Conservation (phyloP, 164 flowering plant genomes). For the Houttuynia cordata region DNA sequence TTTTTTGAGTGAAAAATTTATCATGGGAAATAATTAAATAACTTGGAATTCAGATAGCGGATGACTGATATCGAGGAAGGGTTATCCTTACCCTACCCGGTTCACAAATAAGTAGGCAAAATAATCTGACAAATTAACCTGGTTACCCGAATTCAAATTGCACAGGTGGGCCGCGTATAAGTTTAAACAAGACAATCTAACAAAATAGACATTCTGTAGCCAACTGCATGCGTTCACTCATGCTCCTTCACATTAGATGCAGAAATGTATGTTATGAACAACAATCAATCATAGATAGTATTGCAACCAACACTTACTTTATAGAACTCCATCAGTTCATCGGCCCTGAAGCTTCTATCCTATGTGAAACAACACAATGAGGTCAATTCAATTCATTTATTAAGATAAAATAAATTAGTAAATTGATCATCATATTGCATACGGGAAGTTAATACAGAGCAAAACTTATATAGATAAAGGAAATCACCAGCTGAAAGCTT, state of each 20-base stretch:
- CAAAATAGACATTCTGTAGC: too few species aligned
- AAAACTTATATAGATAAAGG: background rate
- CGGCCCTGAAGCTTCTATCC: slow-evolving; percentile 72
- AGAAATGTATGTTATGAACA: background rate
- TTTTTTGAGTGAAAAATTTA: too few species aligned
- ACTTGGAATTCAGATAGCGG: too few species aligned
- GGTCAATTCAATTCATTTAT: background rate
- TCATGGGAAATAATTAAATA: too few species aligned
- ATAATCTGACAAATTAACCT: too few species aligned
- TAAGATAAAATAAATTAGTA: background rate
- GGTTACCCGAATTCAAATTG: too few species aligned
- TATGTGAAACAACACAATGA: slow-evolving; percentile 8
- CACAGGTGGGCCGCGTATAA: too few species aligned
- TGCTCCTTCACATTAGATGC: background rate
- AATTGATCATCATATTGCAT: background rate
- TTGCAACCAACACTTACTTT: slow-evolving; percentile 34
- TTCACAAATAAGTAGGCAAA: too few species aligned
- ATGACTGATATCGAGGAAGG: too few species aligned
- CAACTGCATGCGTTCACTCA: too few species aligned
- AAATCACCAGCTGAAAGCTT: background rate
- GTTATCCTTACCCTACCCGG: too few species aligned
- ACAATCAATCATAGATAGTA: background rate
- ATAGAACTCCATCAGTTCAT: slow-evolving; percentile 90
- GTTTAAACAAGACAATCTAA: too few species aligned
- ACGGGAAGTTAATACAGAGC: background rate